These are phyloP conservation scores for Russula griseocarnosa DNA, from an alignment of 768 basidiomycete species.

Conservation along the genomic window DNA sequence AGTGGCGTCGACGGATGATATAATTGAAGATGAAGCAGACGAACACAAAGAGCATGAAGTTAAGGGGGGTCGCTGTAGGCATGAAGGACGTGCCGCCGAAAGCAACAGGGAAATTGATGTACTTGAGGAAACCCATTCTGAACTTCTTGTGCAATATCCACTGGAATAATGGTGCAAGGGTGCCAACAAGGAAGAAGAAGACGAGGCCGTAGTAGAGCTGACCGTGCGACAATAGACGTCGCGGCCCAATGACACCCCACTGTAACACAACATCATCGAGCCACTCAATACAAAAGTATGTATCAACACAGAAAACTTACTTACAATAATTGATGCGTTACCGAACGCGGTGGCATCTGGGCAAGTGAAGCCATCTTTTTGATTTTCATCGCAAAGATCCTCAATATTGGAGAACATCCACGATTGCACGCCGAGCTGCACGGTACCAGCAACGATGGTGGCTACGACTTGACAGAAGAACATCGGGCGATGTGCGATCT, in stretches of 20 bases:
- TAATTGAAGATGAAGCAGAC: constrained; percentile 40
- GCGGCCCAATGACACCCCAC: constrained; percentile 73
- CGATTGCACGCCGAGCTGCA: no score
- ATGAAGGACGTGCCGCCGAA: constrained; percentile 35
- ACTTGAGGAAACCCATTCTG: constrained; percentile 40
- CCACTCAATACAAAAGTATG: neutral
- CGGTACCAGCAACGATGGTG: no score
- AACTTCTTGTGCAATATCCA: constrained; percentile 44
- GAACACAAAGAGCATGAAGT: constrained; percentile 38
- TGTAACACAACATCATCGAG: neutral
- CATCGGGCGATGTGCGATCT: constrained; percentile 66
- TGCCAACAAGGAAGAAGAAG: constrained; percentile 76
- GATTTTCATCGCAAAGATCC: constrained; percentile 50
- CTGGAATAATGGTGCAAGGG: constrained; percentile 52
- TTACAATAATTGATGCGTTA: constrained; percentile 68
- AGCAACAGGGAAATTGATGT: constrained; percentile 52
- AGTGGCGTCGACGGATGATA: constrained; percentile 38
- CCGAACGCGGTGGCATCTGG: constrained; percentile 69
- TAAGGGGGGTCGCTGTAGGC: no score
- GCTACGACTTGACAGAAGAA: no score
- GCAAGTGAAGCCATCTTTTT: constrained; percentile 65
- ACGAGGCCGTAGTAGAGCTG: constrained; percentile 37
- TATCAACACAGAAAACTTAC: constrained; percentile 39
- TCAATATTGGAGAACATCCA: no score
- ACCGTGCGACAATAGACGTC: constrained; percentile 32